Percentiles rank a stretch among this genome's conserved stretches.
These are phyloP conservation scores for Rhododendron kiyosumense DNA, from an alignment of 148 eudicot species.

Conservation along the genomic window DNA sequence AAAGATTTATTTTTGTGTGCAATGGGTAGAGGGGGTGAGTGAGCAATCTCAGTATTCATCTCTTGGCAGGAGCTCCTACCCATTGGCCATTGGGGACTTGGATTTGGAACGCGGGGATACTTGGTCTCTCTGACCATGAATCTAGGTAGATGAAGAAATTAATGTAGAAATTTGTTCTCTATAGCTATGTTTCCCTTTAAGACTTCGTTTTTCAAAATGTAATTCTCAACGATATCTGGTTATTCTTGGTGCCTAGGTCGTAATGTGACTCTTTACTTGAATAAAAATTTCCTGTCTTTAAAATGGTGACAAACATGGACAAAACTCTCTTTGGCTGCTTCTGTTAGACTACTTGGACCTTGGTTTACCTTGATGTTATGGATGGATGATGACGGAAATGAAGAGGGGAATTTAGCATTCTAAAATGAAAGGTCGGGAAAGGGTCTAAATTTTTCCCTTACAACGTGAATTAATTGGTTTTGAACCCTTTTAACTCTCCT, in stretches of 20 bases:
- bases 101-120: neutral
- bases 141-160: neutral
- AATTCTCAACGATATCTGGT: neutral
- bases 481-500: neutral
- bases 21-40: neutral
- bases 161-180: neutral
- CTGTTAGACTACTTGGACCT: neutral
- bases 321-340: neutral
- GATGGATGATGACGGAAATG: neutral
- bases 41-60: neutral
- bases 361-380: neutral
- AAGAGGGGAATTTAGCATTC: neutral
- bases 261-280: neutral
- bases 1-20: neutral
- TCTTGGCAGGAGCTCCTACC: neutral
- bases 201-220: neutral
- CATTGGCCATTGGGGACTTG: neutral
- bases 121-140: neutral
- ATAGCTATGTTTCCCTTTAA: neutral
- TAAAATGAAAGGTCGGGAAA: neutral
- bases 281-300: neutral
- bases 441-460: neutral
- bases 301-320: neutral
- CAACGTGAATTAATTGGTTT: neutral
- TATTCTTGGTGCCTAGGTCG: neutral